Evolutionary conservation across 176 grass and related monocot species (phyloP), one percentile per base, ranked within the genome.

Genomic region (Zoysia japonica): DNA sequence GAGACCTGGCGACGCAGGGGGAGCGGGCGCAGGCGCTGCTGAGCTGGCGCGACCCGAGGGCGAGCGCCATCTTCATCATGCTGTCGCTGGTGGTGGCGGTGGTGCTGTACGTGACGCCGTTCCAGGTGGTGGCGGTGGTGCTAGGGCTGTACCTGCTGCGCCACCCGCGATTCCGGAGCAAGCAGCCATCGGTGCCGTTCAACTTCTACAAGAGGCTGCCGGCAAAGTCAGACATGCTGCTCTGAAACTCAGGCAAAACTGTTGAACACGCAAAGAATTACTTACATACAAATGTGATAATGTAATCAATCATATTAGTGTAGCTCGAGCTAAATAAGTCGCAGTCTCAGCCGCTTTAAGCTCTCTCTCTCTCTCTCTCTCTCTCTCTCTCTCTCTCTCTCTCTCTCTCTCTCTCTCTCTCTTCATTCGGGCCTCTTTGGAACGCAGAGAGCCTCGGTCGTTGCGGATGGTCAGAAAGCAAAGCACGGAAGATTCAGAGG

Each of bases 181-280:
- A 92, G 80, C 67, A 78, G 71, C 93, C 89, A 1, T 89, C 86
- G 0, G 74, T 85, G 36, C 87, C 87, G 0, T 88, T 90, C 78
- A 92, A 96, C 76, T 92, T 92, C 59, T 92, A 72, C 85, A 86
- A 84, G 75, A 85, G 93, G 70, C 82, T 95, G 47, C 89, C 93
- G 5, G 75, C 93, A 7, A 92, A 76, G 60, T 72, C 87, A 4
- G 89, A 92, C 84, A 75, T 80, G 84, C 59, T 95, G 45, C 68
- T 95, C 2, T 94, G 67, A 86, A 12, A 17, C 9, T 28, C 28
- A 28, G 28, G 28, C 28, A 28, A 28, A 28, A 28, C 28, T 28
- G 28, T 28, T 28, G 28, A 28, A 28, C 28, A 28, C 28, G 28
- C 28, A 28, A 28, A 28, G 28, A 28, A 28, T 28, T 28, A 28